Evolutionary conservation across 1,284 basidiomycete genomes (phyloP).

Genomic region (Tilletia walkeri): DNA sequence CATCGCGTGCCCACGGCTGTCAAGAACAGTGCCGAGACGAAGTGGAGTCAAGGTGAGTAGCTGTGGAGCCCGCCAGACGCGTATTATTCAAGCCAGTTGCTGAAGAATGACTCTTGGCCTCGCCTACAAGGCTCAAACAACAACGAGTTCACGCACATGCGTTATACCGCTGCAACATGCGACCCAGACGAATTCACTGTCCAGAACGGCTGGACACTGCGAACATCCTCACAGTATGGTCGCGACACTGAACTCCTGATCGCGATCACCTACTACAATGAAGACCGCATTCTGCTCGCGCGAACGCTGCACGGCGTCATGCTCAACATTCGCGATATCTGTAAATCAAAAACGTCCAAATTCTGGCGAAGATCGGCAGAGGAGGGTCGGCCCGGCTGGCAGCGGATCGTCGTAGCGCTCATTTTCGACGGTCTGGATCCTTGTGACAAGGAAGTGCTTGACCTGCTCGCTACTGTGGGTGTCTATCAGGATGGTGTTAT

Average conservation of each 20-base stretch:
- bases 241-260: conserved; percentile 91
- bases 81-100: conserved; percentile 47
- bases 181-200: conserved; percentile 84
- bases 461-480: conserved; percentile 57
- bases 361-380: conserved; percentile 71
- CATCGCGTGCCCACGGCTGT: conserved; percentile 80
- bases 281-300: conserved; percentile 80
- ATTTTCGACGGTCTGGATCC: conserved; percentile 92
- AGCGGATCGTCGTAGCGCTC: conserved; percentile 78
- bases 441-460: conserved; percentile 74
- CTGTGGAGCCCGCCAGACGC: background rate
- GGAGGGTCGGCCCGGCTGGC: conserved; percentile 69
- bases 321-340: conserved; percentile 97
- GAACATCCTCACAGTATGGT: conserved; percentile 75
- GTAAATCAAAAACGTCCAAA: conserved; percentile 89
- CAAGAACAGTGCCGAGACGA: conserved; percentile 76
- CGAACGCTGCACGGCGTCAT: conserved; percentile 86
- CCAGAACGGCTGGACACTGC: conserved; percentile 73
- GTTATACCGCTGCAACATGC: conserved; percentile 73
- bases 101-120: background rate
- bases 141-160: conserved; percentile 86
- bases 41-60: conserved; percentile 61
- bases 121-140: conserved; percentile 19
- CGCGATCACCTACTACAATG: conserved; percentile 67
- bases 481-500: conserved; percentile 72